Evolutionary conservation across 257 asterid genomes (phyloP).

Genomic region (Penstemon newberryi): DNA sequence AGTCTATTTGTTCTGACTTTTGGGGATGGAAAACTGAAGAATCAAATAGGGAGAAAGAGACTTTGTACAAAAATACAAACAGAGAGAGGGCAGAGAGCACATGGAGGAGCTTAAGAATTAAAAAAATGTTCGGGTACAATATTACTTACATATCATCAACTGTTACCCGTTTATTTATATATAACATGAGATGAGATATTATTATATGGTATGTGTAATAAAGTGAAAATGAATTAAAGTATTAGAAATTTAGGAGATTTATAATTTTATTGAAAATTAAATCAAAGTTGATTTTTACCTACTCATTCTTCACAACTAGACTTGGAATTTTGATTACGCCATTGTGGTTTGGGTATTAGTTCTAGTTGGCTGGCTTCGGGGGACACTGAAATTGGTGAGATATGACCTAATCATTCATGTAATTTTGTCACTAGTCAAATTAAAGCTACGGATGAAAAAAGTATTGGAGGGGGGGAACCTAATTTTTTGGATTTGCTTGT

Average conservation of each 20-base stretch:
- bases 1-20: conserved; percentile 38
- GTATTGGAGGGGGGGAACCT: conserved; percentile 16
- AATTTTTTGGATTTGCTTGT: conserved; percentile 14
- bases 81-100: conserved; percentile 45
- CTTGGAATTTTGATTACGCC: conserved; percentile 24
- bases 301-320: no score
- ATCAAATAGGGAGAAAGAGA: conserved; percentile 41
- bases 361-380: conserved; percentile 24
- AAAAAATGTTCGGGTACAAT: not conserved
- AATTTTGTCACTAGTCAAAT: conserved; percentile 25
- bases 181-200: conserved; percentile 4
- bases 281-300: no score
- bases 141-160: conserved; percentile 24
- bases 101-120: conserved; percentile 36
- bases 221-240: no score
- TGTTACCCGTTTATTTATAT: conserved; percentile 14
- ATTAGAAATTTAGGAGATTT: no score
- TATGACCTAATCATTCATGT: conserved; percentile 42
- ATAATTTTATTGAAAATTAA: no score
- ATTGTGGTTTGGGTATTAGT: conserved; percentile 28
- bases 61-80: conserved; percentile 52
- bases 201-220: no score
- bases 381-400: conserved; percentile 38
- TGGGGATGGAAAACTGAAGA: conserved; percentile 34
- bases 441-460: conserved; percentile 16